These are phyloP conservation scores for Cryptosporidium canis DNA, from an alignment of 169 alveolate genomes.

Conservation along the genomic window DNA sequence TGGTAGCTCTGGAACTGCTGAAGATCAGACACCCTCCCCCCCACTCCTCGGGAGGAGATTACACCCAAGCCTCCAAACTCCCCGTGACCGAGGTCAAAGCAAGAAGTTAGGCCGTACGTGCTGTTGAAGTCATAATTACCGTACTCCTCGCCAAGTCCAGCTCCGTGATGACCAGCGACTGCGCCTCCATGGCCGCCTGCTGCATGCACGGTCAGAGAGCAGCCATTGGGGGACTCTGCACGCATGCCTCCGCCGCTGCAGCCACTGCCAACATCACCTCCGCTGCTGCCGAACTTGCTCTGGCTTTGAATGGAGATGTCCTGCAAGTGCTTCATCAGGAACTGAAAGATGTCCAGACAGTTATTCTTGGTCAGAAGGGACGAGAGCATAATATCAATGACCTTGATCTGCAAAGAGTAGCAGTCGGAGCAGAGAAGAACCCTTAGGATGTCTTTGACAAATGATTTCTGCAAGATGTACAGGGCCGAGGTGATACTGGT, in stretches of 20 bases:
- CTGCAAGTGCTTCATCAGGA: conserved; percentile 47
- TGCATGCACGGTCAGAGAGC: too few species aligned
- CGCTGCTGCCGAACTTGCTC: background rate
- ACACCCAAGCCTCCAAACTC: background rate
- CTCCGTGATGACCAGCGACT: too few species aligned
- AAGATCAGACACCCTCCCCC: conserved; percentile 9
- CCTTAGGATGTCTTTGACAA: conserved; percentile 31
- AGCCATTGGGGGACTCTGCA: too few species aligned
- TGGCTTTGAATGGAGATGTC: background rate
- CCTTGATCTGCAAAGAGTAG: conserved; percentile 31
- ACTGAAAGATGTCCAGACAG: conserved; percentile 60
- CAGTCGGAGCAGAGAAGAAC: conserved; percentile 40
- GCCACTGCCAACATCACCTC: background rate
- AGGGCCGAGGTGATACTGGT: conserved; percentile 57
- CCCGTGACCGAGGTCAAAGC: background rate
- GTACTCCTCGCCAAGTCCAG: too few species aligned
- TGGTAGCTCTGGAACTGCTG: conserved; percentile 55
- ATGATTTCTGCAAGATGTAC: conserved; percentile 32
- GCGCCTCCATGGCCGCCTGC: too few species aligned
- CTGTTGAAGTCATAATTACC: too few species aligned
- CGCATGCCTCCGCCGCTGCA: too few species aligned
- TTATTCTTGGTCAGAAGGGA: conserved; percentile 42
- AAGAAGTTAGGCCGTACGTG: too few species aligned
- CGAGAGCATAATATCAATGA: conserved; percentile 4
- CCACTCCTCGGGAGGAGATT: background rate